Evolutionary conservation across 169 alveolate genomes (phyloP).

Genomic region (Neospora caninum): DNA sequence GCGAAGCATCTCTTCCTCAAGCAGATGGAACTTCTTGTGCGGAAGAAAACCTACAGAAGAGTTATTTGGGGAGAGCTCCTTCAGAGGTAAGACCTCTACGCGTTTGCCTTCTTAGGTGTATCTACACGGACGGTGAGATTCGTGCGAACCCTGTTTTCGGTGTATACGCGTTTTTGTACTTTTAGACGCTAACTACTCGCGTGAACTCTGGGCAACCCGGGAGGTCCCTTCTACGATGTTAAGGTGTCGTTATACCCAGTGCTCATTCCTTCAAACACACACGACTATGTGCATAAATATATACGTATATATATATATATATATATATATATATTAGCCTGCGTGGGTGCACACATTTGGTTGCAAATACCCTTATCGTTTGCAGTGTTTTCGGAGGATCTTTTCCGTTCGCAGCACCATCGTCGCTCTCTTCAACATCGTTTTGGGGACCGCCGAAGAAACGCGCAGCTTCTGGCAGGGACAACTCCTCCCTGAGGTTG

Average conservation of each 20-base stretch:
- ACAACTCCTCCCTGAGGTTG: conserved; percentile 63
- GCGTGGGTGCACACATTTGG: neutral
- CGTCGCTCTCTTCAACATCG: conserved; percentile 65
- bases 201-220: too few species aligned
- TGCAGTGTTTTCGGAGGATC: too few species aligned
- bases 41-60: neutral
- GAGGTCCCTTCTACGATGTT: too few species aligned
- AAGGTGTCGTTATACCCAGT: too few species aligned
- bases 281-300: neutral
- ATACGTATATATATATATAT: neutral
- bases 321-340: neutral
- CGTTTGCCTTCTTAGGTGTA: too few species aligned
- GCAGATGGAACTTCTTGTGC: conserved; percentile 61
- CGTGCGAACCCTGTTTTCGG: too few species aligned
- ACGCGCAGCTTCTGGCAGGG: conserved; percentile 63
- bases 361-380: neutral
- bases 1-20: conserved; percentile 62
- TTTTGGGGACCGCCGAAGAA: conserved; percentile 52
- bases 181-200: too few species aligned
- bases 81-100: neutral
- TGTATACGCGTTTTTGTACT: neutral
- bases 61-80: neutral
- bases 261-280: neutral
- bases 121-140: too few species aligned
- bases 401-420: conserved; percentile 28